Conservation (phyloP, 768 basidiomycete species). For the Lyophyllum shimeji region DNA sequence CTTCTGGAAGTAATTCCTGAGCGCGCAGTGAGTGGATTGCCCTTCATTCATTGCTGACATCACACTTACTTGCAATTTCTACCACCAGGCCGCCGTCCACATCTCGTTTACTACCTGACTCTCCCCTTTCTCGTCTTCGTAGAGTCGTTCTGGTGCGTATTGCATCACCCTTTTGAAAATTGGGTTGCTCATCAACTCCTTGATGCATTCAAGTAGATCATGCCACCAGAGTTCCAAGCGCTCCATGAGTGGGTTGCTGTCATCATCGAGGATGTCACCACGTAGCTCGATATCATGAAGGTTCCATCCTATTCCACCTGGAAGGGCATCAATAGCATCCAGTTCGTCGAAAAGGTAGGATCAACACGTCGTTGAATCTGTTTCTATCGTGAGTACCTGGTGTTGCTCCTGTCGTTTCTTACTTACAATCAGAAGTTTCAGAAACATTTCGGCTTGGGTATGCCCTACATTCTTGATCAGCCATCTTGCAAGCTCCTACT, state of each 20-base stretch:
- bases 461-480: too few species aligned
- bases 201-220: neutral
- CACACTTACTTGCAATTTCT: constrained; percentile 16
- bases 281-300: neutral
- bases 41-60: neutral
- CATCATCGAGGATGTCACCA: neutral
- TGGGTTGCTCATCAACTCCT: neutral
- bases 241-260: neutral
- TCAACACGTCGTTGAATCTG: too few species aligned
- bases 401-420: too few species aligned
- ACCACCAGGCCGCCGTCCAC: constrained; percentile 30
- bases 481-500: neutral
- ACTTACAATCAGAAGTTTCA: neutral
- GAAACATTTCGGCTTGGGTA: neutral
- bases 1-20: constrained; percentile 20
- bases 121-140: neutral
- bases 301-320: neutral
- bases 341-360: too few species aligned
- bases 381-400: too few species aligned
- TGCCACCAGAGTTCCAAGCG: neutral
- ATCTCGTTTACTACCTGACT: neutral
- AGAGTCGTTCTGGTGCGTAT: neutral
- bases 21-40: neutral
- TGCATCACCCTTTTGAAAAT: neutral
- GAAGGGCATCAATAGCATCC: too few species aligned